phyloP scores from a whole-genome alignment of 177 flowering plant genomes.

The Vitis hybrid region DNA sequence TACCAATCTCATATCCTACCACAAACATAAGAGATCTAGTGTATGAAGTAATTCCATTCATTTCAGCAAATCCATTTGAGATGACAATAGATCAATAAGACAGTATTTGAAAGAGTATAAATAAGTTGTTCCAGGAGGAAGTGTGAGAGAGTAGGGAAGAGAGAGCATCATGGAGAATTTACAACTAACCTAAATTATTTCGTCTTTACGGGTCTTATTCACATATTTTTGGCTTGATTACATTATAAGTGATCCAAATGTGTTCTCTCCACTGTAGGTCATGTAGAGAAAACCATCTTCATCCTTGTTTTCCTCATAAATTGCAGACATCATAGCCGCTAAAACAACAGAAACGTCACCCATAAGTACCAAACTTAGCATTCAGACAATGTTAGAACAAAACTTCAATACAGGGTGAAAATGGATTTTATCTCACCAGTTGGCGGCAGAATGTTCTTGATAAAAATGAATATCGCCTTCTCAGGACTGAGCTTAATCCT shows the following conservation, averaged over 20 bases:
- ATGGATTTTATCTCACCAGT: slow-evolving; percentile 31
- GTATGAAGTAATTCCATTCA: too few relatives aligned
- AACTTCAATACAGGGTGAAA: not conserved
- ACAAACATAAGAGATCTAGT: too few relatives aligned
- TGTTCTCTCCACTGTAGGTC: slow-evolving; percentile 54
- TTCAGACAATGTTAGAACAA: not conserved
- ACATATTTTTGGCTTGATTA: slow-evolving; percentile 6
- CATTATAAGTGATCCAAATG: slow-evolving; percentile 28
- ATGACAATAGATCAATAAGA: too few relatives aligned
- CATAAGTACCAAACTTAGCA: too few relatives aligned
- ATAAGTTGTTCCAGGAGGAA: not conserved
- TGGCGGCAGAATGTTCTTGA: slow-evolving; percentile 45
- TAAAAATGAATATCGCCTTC: slow-evolving; percentile 47
- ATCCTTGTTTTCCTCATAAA: slow-evolving; percentile 47
- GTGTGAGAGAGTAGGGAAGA: not conserved
- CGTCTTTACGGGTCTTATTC: not conserved
- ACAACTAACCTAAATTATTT: slow-evolving; percentile 13
- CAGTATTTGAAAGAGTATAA: too few relatives aligned
- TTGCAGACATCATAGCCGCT: slow-evolving; percentile 49
- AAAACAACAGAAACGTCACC: slow-evolving; percentile 9
- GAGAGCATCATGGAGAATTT: slow-evolving; percentile 10
- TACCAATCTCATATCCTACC: too few relatives aligned
- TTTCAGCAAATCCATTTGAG: too few relatives aligned
- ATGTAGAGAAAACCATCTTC: slow-evolving; percentile 52
- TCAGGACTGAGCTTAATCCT: slow-evolving; percentile 46